Evolutionary conservation across 768 basidiomycete genomes (phyloP).

Genomic region (Thelephora ganbajun): DNA sequence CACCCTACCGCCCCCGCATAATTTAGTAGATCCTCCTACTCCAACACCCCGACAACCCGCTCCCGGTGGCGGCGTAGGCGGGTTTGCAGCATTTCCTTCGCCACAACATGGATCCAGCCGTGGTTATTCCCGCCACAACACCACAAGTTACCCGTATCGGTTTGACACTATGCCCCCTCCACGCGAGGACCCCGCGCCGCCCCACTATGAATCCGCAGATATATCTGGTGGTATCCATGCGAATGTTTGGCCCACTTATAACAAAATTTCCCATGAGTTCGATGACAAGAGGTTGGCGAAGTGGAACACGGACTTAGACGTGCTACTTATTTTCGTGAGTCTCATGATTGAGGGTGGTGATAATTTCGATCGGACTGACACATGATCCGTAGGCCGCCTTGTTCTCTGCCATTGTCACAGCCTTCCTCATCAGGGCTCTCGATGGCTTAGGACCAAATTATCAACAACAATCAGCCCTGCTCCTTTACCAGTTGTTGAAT

Average conservation of each 20-base stretch:
- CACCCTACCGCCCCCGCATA: too few relatives aligned
- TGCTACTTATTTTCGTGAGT: constrained; percentile 7
- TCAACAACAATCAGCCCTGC: constrained; percentile 6
- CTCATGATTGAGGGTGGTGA: background rate
- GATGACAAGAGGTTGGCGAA: constrained; percentile 2
- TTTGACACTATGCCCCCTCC: too few relatives aligned
- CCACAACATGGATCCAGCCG: too few relatives aligned
- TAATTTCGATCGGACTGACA: background rate
- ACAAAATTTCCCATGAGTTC: background rate
- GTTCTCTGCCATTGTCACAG: constrained; percentile 17
- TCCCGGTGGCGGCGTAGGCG: too few relatives aligned
- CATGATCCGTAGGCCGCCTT: constrained; percentile 14
- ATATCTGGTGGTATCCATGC: too few relatives aligned
- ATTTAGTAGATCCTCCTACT: too few relatives aligned
- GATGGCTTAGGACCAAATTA: constrained; percentile 10
- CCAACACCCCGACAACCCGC: too few relatives aligned
- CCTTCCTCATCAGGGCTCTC: constrained; percentile 15
- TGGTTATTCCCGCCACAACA: too few relatives aligned
- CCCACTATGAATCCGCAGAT: too few relatives aligned
- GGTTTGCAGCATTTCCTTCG: too few relatives aligned
- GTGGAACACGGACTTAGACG: constrained; percentile 6
- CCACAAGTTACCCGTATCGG: too few relatives aligned
- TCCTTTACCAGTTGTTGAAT: background rate
- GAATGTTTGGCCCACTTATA: background rate
- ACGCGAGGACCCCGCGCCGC: too few relatives aligned